phyloP scores from a whole-genome alignment of 2,329 filamentous ascomycete species.

The Alternaria sp. region DNA sequence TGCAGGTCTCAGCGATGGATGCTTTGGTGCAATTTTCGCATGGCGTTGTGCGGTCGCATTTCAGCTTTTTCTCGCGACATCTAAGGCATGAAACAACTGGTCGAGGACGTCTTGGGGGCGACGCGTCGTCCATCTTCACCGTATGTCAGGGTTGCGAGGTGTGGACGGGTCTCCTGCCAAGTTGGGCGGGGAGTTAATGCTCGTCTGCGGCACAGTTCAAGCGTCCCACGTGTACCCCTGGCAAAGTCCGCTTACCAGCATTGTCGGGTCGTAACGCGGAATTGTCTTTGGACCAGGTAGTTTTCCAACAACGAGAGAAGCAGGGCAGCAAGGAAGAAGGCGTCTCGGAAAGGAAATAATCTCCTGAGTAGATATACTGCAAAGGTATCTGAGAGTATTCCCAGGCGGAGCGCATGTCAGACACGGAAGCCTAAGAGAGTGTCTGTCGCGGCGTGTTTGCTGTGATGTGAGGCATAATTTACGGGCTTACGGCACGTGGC shows the following conservation, averaged over 20 bases:
- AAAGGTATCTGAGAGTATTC: background rate
- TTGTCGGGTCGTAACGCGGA: background rate
- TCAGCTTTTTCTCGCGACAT: constrained; percentile 39
- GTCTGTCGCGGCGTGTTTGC: background rate
- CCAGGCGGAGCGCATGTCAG: background rate
- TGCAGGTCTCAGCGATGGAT: constrained; percentile 25
- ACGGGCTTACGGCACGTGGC: background rate
- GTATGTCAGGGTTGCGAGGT: background rate
- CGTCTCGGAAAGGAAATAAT: background rate
- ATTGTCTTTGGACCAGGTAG: background rate
- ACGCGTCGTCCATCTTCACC: constrained; percentile 24
- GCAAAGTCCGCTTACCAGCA: background rate
- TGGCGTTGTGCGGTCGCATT: constrained; percentile 36
- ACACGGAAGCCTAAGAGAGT: background rate
- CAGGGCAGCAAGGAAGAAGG: background rate
- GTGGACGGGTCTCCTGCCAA: constrained; percentile 1
- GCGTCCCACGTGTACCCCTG: constrained; percentile 3
- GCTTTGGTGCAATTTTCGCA: constrained; percentile 38
- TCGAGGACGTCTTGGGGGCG: constrained; percentile 30
- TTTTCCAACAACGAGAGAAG: background rate
- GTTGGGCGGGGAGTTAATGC: constrained; percentile 1
- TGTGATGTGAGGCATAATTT: background rate
- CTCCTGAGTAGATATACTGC: background rate
- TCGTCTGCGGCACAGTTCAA: background rate
- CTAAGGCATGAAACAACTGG: constrained; percentile 38